These are phyloP conservation scores for Aureobasidium melanogenum DNA, from an alignment of 2,329 filamentous ascomycete species.

Conservation along the genomic window DNA sequence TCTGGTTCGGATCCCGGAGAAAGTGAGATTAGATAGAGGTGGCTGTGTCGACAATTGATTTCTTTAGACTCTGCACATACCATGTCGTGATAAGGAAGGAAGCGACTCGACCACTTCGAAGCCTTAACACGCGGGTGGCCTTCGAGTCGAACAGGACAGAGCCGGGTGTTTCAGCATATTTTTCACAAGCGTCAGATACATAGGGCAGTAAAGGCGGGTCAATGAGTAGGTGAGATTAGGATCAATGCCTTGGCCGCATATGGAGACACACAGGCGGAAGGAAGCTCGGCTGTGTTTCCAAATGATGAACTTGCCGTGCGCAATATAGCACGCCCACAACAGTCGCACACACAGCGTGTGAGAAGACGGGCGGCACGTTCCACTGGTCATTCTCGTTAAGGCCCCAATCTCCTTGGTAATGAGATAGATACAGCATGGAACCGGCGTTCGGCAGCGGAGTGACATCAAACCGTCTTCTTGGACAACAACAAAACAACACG, in stretches of 20 bases:
- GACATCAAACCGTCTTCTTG: conserved; percentile 8
- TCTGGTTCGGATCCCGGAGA: too few relatives aligned
- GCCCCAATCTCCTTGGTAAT: neutral
- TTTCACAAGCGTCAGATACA: neutral
- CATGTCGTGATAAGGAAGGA: neutral
- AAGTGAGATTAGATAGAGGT: neutral
- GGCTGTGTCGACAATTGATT: neutral
- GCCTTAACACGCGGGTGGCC: neutral
- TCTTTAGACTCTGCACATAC: neutral
- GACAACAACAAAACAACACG: neutral
- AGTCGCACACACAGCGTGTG: neutral
- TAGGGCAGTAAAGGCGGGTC: neutral
- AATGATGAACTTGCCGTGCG: neutral
- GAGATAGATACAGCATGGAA: neutral
- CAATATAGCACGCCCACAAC: neutral
- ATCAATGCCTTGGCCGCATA: conserved; percentile 9
- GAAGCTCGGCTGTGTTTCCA: conserved; percentile 6
- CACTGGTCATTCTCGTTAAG: neutral
- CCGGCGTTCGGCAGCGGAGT: conserved; percentile 2
- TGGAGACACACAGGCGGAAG: conserved; percentile 1
- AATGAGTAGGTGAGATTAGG: neutral
- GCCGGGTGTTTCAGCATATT: neutral
- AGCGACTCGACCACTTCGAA: neutral
- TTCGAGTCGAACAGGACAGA: neutral
- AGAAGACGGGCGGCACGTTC: neutral